Evolutionary conservation across 768 basidiomycete species (phyloP).

Genomic region (Filobasidium floriforme): DNA sequence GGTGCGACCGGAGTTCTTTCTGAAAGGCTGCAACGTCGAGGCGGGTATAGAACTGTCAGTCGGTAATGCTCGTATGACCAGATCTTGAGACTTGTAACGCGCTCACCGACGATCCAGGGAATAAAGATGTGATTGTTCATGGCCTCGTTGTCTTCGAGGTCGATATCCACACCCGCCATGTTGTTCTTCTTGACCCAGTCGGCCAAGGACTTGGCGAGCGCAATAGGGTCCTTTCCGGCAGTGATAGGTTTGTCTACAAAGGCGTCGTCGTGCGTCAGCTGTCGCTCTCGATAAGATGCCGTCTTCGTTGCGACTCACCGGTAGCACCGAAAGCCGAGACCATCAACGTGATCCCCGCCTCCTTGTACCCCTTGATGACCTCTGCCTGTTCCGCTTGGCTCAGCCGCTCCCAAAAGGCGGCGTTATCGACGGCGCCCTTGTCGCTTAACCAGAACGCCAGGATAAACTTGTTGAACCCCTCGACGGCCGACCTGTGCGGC

Average conservation of each 20-base stretch:
- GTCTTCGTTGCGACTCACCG: constrained; percentile 22
- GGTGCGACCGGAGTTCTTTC: constrained; percentile 31
- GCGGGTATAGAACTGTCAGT: not conserved
- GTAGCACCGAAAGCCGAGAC: constrained; percentile 61
- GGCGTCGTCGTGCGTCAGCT: not conserved
- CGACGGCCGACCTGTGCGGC: constrained; percentile 33
- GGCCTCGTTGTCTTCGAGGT: constrained; percentile 52
- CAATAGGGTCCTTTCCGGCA: constrained; percentile 55
- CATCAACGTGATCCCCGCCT: constrained; percentile 57
- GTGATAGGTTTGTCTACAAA: constrained; percentile 53
- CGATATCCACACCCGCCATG: constrained; percentile 66
- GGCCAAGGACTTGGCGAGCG: constrained; percentile 59
- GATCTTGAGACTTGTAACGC: not conserved
- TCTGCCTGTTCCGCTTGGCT: constrained; percentile 16
- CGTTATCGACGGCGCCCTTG: constrained; percentile 35
- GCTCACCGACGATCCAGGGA: constrained; percentile 36
- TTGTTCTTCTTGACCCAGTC: constrained; percentile 57
- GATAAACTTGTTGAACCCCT: constrained; percentile 39
- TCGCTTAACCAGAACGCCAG: constrained; percentile 44
- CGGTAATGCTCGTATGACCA: not conserved
- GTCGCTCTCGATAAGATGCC: not conserved
- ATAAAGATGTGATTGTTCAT: constrained; percentile 38
- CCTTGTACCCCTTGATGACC: constrained; percentile 53
- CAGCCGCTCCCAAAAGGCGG: constrained; percentile 16
- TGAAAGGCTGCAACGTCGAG: constrained; percentile 30